phyloP scores from a whole-genome alignment of 352 stramenopile species.

The Globisporangium nunn region DNA sequence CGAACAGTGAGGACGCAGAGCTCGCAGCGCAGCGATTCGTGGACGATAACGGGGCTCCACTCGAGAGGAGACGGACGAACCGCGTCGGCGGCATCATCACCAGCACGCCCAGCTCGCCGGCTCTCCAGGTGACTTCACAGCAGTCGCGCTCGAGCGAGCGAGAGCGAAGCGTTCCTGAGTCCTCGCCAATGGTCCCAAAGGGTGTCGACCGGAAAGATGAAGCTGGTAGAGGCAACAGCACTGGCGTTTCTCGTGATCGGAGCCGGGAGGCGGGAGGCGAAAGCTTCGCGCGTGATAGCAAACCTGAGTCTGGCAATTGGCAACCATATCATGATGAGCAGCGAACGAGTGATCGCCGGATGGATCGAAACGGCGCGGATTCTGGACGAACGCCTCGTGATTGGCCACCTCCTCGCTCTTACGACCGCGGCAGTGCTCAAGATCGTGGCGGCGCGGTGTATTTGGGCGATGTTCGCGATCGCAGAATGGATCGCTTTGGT shows the following conservation, averaged over 20 bases:
- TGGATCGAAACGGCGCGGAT: background rate
- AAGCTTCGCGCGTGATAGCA: background rate
- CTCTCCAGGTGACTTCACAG: conserved; percentile 6
- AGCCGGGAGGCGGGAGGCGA: background rate
- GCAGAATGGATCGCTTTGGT: conserved; percentile 1
- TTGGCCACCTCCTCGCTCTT: conserved; percentile 1
- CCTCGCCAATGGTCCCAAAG: conserved; percentile 4
- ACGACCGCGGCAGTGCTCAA: background rate
- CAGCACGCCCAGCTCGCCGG: conserved; percentile 16
- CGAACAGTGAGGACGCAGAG: conserved; percentile 43
- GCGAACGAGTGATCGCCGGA: background rate
- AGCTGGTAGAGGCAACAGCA: background rate
- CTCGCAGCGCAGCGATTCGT: conserved; percentile 27
- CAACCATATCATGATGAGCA: conserved; percentile 10
- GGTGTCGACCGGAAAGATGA: conserved; percentile 1
- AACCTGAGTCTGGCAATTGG: background rate
- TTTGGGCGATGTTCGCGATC: background rate
- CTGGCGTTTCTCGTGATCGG: background rate
- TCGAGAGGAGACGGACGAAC: conserved; percentile 30
- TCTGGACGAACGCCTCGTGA: background rate
- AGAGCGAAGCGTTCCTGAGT: conserved; percentile 14
- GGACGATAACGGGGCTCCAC: conserved; percentile 30
- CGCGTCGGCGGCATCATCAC: conserved; percentile 30
- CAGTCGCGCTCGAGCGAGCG: conserved; percentile 33
- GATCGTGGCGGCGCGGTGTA: background rate